Evolutionary conservation across 2,329 filamentous ascomycete species (phyloP), one percentile per base, ranked within the genome.

Genomic region (Aspergillus novoparasiticus): DNA sequence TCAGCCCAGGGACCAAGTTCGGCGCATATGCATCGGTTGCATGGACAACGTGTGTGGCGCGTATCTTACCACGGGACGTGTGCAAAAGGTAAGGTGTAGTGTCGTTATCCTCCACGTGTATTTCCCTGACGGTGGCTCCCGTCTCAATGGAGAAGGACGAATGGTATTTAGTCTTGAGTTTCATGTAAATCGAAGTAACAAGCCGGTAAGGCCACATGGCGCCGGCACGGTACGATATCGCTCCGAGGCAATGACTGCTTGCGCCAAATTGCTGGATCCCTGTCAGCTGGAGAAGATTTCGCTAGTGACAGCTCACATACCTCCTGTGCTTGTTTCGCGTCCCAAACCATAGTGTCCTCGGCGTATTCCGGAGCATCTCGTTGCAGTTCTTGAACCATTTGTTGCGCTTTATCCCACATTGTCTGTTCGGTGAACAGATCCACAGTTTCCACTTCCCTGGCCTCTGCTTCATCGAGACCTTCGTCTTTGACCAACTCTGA

Each of bases 11-110:
- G 65, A 80, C 76, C 3, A 86, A 68, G 6, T 73, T 75, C 1
- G 80, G 81, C 8, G 84, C 83, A 71, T 86, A 86, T 16, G 77
- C 84, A 67, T 87, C 86, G 16, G 84, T 86, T 11, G 84, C 84
- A 39, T 86, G 71, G 8, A 87, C 77, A 12, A 86, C 80, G 45
- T 77, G 78, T 16, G 70, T 71, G 0, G 83, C 80, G 9, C 32
- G 63, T 10, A 86, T 77, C 0, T 58, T 65, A 2, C 84, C 85
- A 6, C 80, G 75, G 1, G 73, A 60, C 1, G 84, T 86, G 39
- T 28, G n/a, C 2, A 63, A 21, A 12, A 32, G 54, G 48, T 59
- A 63, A 6, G 57, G 48, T 2, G 23, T 16, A 16, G 12, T 16
- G 8, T 51, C 34, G 11, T 34, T 14, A 28, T 62, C 5, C 12